phyloP scores from a whole-genome alignment of 1,284 basidiomycete species.

The Pisolithus thermaeus region DNA sequence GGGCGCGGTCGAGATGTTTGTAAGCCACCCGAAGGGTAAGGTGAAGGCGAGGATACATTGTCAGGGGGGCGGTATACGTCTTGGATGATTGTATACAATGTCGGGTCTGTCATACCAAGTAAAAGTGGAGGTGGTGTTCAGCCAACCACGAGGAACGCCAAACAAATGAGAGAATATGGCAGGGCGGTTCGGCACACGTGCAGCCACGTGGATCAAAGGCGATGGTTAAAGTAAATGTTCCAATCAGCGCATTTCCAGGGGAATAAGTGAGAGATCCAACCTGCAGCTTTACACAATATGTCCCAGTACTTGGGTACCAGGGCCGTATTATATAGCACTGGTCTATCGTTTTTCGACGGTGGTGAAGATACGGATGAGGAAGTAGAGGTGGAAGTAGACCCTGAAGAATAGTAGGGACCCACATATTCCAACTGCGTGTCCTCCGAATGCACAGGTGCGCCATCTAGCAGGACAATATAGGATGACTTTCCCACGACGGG shows the following conservation, averaged over 20 bases:
- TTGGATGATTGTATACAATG: slow-evolving; percentile 49
- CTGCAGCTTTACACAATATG: slow-evolving; percentile 43
- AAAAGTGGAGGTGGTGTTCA: too few species aligned
- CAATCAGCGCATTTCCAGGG: neutral
- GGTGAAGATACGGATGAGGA: slow-evolving; percentile 2
- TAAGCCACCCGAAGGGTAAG: neutral
- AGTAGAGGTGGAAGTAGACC: neutral
- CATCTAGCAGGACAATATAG: slow-evolving; percentile 50
- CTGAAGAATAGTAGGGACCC: slow-evolving; percentile 25
- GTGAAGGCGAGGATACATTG: neutral
- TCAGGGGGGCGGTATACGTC: slow-evolving; percentile 38
- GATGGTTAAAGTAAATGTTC: neutral
- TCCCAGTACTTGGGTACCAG: slow-evolving; percentile 59
- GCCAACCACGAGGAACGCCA: neutral
- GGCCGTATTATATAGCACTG: slow-evolving; percentile 49
- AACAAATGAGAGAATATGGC: neutral
- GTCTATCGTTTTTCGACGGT: slow-evolving; percentile 20
- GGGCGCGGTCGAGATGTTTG: slow-evolving; percentile 18
- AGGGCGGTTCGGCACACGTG: neutral
- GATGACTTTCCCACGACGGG: slow-evolving; percentile 43
- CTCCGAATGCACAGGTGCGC: slow-evolving; percentile 45
- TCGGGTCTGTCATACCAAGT: slow-evolving; percentile 37
- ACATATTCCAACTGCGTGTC: slow-evolving; percentile 36
- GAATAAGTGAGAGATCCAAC: slow-evolving; percentile 31
- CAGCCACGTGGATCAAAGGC: neutral